Base-by-base conservation (phyloP, 371 early-diverging fungal species). In the Mortierella sp. region DNA sequence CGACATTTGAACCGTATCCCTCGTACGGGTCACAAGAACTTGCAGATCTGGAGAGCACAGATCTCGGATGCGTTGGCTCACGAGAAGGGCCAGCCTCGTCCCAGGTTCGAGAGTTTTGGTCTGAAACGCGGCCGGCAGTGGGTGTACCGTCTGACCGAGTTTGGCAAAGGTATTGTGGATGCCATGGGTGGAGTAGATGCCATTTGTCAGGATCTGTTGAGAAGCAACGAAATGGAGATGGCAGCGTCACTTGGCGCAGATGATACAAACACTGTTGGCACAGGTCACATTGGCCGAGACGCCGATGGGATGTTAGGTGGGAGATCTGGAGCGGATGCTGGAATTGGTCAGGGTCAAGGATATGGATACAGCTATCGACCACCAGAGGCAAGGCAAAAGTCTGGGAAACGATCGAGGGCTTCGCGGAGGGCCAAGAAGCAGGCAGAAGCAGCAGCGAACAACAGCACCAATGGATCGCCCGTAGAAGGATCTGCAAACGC, bases 1-100 rank as follows among this genome's bases (percentile, higher is more conserved):
- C 67, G 63, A 24, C 58, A 72, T 39, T 45, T 72, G 59, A 72
- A 72, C 60, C 53, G 72, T 12, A 72, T 72, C 19, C 72, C 72
- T 6, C 62, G 72, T 18, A 72, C 72, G 7, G 72, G 72, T 4
- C 72, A 72, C 54, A 72, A 72, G 60, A 72, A 72, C 42, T 30
- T 72, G 46, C 72, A 72, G 63, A 72, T 72, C 30, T 72, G 72
- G 72, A 66, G 72, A 13, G 72, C 72, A 8, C 72, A 72, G 28
- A 67, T 72, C 42, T 72, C 72, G 42, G 72, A 72, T 31, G 72
- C 72, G 4, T 42, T 72, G 34, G 72, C 72, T 1, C 72, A 72
- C 24, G 72, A 72, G 58, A 72, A 72, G 58, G 72, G 72, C 3
- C 72, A 72, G 23, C 67, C 72, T 24, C 67, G 72, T 5, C 72